A percentile compares a stretch with the other conserved stretches of the same genome.
Evolutionary conservation across 176 grass and related monocot genomes (phyloP).

Genomic region (Dactylis glomerata): DNA sequence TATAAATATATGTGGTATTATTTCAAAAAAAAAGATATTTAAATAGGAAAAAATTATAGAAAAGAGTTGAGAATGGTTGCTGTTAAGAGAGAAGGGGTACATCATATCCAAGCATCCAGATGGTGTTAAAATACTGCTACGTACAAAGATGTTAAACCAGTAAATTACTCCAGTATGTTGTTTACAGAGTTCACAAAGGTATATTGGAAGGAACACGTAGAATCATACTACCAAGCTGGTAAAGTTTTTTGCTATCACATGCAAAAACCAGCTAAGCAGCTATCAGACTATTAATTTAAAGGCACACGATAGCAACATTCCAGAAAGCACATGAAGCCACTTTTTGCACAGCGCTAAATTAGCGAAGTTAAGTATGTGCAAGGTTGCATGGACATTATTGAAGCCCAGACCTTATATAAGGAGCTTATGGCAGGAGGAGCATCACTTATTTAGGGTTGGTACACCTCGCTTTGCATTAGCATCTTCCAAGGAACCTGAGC

Average conservation of each 20-base stretch:
- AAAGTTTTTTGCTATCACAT: slow-evolving; percentile 27
- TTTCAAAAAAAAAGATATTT: too few species aligned
- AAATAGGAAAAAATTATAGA: neutral
- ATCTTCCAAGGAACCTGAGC: slow-evolving; percentile 25
- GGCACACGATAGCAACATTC: slow-evolving; percentile 42
- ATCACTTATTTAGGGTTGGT: slow-evolving; percentile 17
- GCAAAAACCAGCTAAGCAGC: slow-evolving; percentile 18
- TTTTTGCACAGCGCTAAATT: slow-evolving; percentile 3
- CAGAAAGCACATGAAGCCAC: slow-evolving; percentile 40
- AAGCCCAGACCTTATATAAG: slow-evolving; percentile 35
- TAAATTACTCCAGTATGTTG: neutral
- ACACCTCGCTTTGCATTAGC: neutral
- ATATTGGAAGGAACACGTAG: neutral
- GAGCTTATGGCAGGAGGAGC: neutral
- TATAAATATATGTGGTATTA: too few species aligned
- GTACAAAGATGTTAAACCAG: neutral
- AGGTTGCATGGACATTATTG: neutral
- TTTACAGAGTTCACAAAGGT: neutral
- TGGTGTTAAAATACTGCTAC: neutral
- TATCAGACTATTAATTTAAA: slow-evolving; percentile 16
- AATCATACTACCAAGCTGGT: neutral
- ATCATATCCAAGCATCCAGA: neutral
- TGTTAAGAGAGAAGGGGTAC: neutral
- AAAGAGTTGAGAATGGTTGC: neutral
- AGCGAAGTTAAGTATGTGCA: neutral